Evolutionary conservation across 257 asterid species (phyloP).

Genomic region (Anisodus tanguticus): DNA sequence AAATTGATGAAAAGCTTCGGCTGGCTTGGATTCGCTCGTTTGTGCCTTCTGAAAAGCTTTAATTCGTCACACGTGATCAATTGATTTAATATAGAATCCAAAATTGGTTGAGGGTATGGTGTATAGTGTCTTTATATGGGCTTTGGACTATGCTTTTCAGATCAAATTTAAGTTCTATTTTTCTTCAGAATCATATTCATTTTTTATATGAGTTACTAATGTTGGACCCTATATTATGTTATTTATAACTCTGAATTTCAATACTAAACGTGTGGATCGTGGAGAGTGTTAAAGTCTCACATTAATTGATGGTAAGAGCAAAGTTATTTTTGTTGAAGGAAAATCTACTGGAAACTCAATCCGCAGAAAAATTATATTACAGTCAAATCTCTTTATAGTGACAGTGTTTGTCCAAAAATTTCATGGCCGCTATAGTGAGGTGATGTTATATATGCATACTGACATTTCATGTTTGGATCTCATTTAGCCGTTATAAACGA

Average conservation of each 20-base stretch:
- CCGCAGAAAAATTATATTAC: no score
- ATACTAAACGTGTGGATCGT: no score
- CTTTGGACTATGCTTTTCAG: not conserved
- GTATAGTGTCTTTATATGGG: not conserved
- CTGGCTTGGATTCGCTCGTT: constrained; percentile 37
- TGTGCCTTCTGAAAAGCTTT: not conserved
- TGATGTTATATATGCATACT: no score
- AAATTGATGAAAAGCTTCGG: constrained; percentile 31
- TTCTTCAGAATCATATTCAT: not conserved
- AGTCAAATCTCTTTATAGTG: no score
- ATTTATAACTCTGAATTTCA: no score
- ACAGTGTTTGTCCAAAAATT: no score
- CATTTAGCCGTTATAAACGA: no score
- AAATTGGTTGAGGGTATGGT: not conserved
- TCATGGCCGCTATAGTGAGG: no score
- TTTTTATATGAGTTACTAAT: not conserved
- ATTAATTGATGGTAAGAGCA: not conserved
- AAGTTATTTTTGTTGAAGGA: no score
- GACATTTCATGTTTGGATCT: no score
- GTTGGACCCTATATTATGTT: not conserved
- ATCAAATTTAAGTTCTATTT: not conserved
- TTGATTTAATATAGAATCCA: not conserved
- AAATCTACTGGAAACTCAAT: no score
- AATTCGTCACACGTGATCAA: not conserved
- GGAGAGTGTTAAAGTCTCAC: not conserved